Base-by-base conservation (phyloP, 2,329 filamentous ascomycete genomes). In the Trichophyton equinum region DNA sequence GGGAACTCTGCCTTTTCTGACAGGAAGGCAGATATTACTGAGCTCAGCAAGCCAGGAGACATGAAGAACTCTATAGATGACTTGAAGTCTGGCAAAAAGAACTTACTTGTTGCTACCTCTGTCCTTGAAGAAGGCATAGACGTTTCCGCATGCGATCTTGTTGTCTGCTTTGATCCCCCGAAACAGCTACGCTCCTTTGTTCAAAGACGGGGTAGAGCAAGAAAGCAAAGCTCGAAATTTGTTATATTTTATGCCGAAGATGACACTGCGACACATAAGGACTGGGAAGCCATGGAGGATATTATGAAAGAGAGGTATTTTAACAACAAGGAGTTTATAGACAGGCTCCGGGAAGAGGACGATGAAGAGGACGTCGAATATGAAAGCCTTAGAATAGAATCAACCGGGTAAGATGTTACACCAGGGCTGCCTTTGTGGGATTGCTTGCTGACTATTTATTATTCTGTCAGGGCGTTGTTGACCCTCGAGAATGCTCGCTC, bases 281-380 rank as follows among this genome's bases (percentile, higher is more conserved):
- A 81, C 27, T 95, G 89, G 87, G 75, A 82, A 27, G 68, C 70
- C 0, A 76, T 94, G 15, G 92, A 96, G 69, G 71, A 78, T 2
- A 76, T 83, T n/a, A 91, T 96, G 86, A 87, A 85, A 66, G 69
- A 73, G 55, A 79, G 80, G 0, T 95, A 89, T 67, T 80, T 85
- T 63, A 80, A 88, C 51, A 83, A 90, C 4, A 71, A 80, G 63
- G 78, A 85, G 22, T 72, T 80, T 58, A 68, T 79, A 0, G 67
- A 77, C 20, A 68, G 76, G 13, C 69, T 83, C 18, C 18, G 0
- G 30, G 68, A 78, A 1, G 65, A 81, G 2, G 84, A 88, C 64
- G 74, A 79, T 59, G 57, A 70, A 6, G 71, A 77, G 40, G 73
- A 80, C 64, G 60, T 68, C 18, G 73, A 73, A 3, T 61, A 64